Evolutionary conservation across 495 filamentous ascomycete genomes (phyloP).

Genomic region (Lophiotrema nucula): DNA sequence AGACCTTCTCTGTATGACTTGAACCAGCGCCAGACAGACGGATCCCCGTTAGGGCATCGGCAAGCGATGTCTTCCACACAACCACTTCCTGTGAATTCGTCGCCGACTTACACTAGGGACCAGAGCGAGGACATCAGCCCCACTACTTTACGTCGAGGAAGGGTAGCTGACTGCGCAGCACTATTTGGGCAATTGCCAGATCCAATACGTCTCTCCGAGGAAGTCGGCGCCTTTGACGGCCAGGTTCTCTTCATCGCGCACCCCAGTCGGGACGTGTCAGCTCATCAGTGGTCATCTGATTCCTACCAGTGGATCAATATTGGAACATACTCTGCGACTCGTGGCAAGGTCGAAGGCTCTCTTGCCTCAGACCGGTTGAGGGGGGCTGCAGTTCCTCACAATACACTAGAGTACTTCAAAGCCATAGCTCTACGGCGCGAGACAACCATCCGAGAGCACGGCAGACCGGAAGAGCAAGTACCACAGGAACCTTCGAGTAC

Average conservation of each 20-base stretch:
- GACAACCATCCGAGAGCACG: conserved; percentile 1
- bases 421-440: conserved; percentile 39
- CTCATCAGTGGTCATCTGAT: conserved; percentile 41
- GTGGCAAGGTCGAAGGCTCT: conserved; percentile 41
- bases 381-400: conserved; percentile 33
- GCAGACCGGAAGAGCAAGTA: not conserved
- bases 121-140: conserved; percentile 28
- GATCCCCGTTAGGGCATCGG: not conserved
- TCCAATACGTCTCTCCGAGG: conserved; percentile 35
- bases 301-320: conserved; percentile 41
- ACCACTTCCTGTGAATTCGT: not conserved
- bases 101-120: not conserved
- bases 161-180: conserved; percentile 24
- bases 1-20: conserved; percentile 6
- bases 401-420: conserved; percentile 41
- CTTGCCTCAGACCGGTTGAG: conserved; percentile 37
- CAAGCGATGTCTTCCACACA: not conserved
- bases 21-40: conserved; percentile 6
- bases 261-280: conserved; percentile 42
- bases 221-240: conserved; percentile 34
- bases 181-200: conserved; percentile 40
- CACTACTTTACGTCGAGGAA: conserved; percentile 4
- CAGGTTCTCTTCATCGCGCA: conserved; percentile 41
- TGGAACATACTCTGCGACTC: conserved; percentile 39
- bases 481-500: not conserved